Conservation (phyloP, 2,329 filamentous ascomycete genomes). For the Delphinella strobiligena region DNA sequence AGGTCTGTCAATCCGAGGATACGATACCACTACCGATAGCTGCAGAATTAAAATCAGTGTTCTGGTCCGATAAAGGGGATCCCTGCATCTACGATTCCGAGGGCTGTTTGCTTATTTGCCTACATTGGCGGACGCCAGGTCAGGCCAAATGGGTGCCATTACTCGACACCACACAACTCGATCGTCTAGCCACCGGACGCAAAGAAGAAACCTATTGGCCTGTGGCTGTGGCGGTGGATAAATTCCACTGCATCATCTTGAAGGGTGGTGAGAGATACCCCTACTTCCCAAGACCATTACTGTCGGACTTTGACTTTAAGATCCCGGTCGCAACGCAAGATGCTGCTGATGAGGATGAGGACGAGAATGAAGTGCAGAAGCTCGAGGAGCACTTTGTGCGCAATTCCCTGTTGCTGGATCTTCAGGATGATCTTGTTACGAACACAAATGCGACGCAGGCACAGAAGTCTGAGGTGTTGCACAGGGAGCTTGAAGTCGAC, state of each 20-base stretch:
- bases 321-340: slow-evolving; percentile 53
- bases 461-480: slow-evolving; percentile 55
- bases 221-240: slow-evolving; percentile 79
- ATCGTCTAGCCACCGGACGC: slow-evolving; percentile 69
- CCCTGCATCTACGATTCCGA: slow-evolving; percentile 93
- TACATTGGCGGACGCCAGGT: slow-evolving; percentile 80
- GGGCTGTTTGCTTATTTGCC: slow-evolving; percentile 72
- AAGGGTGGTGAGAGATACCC: slow-evolving; percentile 90
- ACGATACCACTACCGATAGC: slow-evolving; percentile 71
- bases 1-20: slow-evolving; percentile 91
- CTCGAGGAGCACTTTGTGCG: slow-evolving; percentile 52
- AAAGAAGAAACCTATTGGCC: slow-evolving; percentile 92
- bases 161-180: slow-evolving; percentile 74
- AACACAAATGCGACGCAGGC: slow-evolving; percentile 51
- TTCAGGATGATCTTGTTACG: slow-evolving; percentile 63
- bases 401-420: slow-evolving; percentile 55
- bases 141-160: slow-evolving; percentile 87
- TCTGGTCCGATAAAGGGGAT: slow-evolving; percentile 89
- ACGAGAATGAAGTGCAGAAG: slow-evolving; percentile 19
- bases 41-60: slow-evolving; percentile 64
- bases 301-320: slow-evolving; percentile 87
- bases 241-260: slow-evolving; percentile 97
- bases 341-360: slow-evolving; percentile 26
- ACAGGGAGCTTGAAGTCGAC: slow-evolving; percentile 74
- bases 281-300: slow-evolving; percentile 78